These are phyloP conservation scores for Davidsoniella neocaledoniae DNA, from an alignment of 2,329 filamentous ascomycete genomes.

Conservation along the genomic window DNA sequence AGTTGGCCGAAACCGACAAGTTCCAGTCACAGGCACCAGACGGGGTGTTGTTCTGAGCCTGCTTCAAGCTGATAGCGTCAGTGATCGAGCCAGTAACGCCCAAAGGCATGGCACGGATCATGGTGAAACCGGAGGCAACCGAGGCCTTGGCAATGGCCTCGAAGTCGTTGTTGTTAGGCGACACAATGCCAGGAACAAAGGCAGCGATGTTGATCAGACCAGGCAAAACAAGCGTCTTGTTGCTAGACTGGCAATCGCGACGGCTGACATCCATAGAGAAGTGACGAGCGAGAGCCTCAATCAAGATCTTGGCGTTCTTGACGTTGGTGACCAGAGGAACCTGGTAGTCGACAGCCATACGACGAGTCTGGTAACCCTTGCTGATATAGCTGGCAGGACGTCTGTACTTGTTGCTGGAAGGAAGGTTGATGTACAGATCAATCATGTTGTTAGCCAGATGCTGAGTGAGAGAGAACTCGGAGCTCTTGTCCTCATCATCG, in stretches of 20 bases:
- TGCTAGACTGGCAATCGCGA: constrained; percentile 84
- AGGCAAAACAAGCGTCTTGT: constrained; percentile 55
- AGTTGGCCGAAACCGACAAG: constrained; percentile 59
- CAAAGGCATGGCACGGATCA: constrained; percentile 65
- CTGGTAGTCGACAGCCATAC: constrained; percentile 96
- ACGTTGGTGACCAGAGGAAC: constrained; percentile 95
- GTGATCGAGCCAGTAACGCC: constrained; percentile 57
- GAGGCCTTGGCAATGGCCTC: constrained; percentile 56
- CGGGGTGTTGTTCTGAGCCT: constrained; percentile 55
- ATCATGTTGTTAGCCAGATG: constrained; percentile 96
- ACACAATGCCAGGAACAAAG: constrained; percentile 58
- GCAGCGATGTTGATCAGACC: constrained; percentile 66
- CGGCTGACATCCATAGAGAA: constrained; percentile 70
- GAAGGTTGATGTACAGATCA: constrained; percentile 96
- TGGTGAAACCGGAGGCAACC: constrained; percentile 58
- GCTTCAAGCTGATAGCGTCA: constrained; percentile 52
- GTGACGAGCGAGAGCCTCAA: constrained; percentile 83
- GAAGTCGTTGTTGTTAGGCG: constrained; percentile 48
- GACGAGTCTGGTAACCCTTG: constrained; percentile 87
- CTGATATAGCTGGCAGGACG: constrained; percentile 97
- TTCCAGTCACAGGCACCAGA: constrained; percentile 61
- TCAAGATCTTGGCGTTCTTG: constrained; percentile 94
- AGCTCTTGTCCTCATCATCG: constrained; percentile 68
- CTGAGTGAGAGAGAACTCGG: constrained; percentile 92
- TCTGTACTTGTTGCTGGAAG: constrained; percentile 95